These are phyloP conservation scores for Neotropicomus parvogracilis DNA, from an alignment of 1,284 basidiomycete genomes.

Conservation along the genomic window DNA sequence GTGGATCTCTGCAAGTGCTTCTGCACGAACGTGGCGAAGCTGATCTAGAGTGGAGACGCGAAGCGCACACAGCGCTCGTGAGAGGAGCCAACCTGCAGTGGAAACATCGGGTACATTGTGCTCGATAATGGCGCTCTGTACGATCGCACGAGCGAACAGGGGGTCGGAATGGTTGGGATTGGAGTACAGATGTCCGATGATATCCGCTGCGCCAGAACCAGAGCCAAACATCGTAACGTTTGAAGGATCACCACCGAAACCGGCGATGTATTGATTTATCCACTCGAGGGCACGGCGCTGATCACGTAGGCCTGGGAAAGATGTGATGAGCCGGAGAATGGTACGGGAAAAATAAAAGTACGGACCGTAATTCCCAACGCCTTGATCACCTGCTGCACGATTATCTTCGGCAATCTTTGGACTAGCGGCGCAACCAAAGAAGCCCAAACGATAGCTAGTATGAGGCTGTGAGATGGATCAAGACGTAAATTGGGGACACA, in stretches of 20 bases:
- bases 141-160: slow-evolving; percentile 62
- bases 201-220: slow-evolving; percentile 67
- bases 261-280: slow-evolving; percentile 60
- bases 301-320: slow-evolving; percentile 56
- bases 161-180: slow-evolving; percentile 53
- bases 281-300: slow-evolving; percentile 69
- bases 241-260: slow-evolving; percentile 68
- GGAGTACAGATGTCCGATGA: slow-evolving; percentile 68
- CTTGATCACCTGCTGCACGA: slow-evolving; percentile 55
- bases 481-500: slow-evolving; percentile 20
- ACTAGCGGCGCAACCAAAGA: slow-evolving; percentile 69
- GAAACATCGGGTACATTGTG: slow-evolving; percentile 54
- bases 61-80: slow-evolving; percentile 54
- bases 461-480: slow-evolving; percentile 16
- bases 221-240: slow-evolving; percentile 71
- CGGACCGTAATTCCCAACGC: slow-evolving; percentile 73
- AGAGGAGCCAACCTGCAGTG: slow-evolving; percentile 63
- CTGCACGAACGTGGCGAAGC: slow-evolving; percentile 52
- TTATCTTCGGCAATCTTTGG: slow-evolving; percentile 64
- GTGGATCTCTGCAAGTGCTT: slow-evolving; percentile 51
- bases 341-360: slow-evolving; percentile 8
- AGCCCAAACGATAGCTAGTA: slow-evolving; percentile 65
- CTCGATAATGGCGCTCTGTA: slow-evolving; percentile 64
- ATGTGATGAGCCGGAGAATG: slow-evolving; percentile 1
- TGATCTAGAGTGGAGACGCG: slow-evolving; percentile 54